Evolutionary conservation across 495 filamentous ascomycete species (phyloP), one percentile per base, ranked within the genome.

Genomic region (Baudoinia panamericana): DNA sequence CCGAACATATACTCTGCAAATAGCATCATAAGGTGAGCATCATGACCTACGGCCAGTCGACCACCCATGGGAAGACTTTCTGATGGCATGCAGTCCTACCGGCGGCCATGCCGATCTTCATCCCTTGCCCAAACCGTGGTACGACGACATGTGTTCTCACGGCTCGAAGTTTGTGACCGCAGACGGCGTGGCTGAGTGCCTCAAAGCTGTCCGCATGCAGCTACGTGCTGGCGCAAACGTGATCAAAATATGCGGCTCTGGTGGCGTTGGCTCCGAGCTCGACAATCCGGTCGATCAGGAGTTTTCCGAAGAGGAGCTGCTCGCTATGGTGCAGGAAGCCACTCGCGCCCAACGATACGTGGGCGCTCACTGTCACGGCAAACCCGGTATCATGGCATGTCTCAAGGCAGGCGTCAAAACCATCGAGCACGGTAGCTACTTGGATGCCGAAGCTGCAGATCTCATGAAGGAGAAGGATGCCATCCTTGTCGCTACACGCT

Each of bases 391-490:
- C 7, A 39, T 50, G 32, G 41, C 41, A 3, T 30, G 30, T 23
- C 24, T 50, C 1, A 20, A 35, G 3, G 50, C 50, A 7, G 50
- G 46, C 9, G 25, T 45, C 29, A 49, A 53, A 24, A 48, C 45
- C 12, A 53, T 53, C 17, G 50, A 53, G 38, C 50, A 53, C 25
- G 46, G 37, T 15, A 40, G 34, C 16, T 50, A 43, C 17, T 19
- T 41, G 10, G 46, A 49, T 30, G 46, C 50, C 12, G 46, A 53
- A 27, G 46, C 43, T 6, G 35, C 28, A 15, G 36, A 50, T 1
- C 25, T 42, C 19, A 53, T 53, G 50, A 48, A 49, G 17, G 40
- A 52, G 37, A 48, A 52, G 25, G 41, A 45, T 17, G 45, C 41
- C 19, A 44, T 52, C 10, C 31, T 45, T 2, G 45, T 52, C 5